Base-by-base conservation (phyloP, 352 stramenopile genomes). In the Phytophthora aleatoria region DNA sequence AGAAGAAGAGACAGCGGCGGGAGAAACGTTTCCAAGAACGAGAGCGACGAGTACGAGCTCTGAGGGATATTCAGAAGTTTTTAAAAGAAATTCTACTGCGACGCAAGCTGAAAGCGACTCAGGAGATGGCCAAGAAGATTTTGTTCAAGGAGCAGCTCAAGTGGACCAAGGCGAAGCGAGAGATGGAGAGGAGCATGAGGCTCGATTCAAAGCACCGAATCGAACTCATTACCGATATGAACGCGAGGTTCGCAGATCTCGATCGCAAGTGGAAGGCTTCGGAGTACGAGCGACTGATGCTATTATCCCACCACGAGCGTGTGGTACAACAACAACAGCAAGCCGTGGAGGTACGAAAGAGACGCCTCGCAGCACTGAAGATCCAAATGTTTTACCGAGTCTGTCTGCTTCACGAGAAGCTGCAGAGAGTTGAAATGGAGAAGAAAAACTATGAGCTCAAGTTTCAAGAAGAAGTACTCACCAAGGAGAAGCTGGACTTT, bases 1-100 rank as follows among this genome's bases (percentile, higher is more conserved):
- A 55, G 26, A 64, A 62, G 36, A 35, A 60, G 1, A 56, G 48
- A 20, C 49, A 67, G 16, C 43, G 44, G 0, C 44, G 71, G 3
- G 45, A 73, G 10, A 60, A 67, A 61, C 1, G 56, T 33, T 13
- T 2, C 28, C 53, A 49, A 31, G 68, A 69, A 33, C 47, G 61
- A 31, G 45, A 77, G 27, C 68, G 58, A 50, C 66, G 63, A 43
- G 9, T 12, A 4, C 47, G 47, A 6, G 83, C 79, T 36, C 38
- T 60, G 4, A 73, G 67, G 16, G 62, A 73, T 26, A 57, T 89
- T n/a, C 70, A 85, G 47, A 56, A 58, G 1, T 87, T 83, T 13
- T 50, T 87, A 6, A 74, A 64, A 3, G 78, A 90, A 61, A 63
- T 74, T 52, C 7, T 80, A 13, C 54, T 90, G 3, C 75, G 75